Evolutionary conservation across 352 stramenopile species (phyloP).

Genomic region (Vaucheria bursata): DNA sequence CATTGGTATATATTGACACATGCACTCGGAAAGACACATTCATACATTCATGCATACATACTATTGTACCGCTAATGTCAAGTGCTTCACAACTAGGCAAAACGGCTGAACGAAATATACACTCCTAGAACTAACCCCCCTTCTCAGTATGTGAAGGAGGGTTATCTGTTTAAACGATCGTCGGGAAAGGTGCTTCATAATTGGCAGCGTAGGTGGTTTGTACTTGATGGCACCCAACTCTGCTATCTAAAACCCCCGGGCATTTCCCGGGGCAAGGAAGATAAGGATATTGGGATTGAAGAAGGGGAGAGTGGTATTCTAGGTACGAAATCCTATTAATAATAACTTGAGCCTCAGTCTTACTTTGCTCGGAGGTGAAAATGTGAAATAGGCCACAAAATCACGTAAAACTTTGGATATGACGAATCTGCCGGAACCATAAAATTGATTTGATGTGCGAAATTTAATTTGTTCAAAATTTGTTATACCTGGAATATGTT

Average conservation of each 20-base stretch:
- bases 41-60: neutral
- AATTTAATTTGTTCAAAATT: too few relatives aligned
- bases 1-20: neutral
- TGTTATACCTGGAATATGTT: too few relatives aligned
- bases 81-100: conserved; percentile 8
- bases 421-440: too few relatives aligned
- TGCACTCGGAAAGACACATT: neutral
- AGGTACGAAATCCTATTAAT: too few relatives aligned
- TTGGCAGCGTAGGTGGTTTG: conserved; percentile 45
- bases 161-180: conserved; percentile 40
- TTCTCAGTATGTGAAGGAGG: conserved; percentile 29
- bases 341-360: too few relatives aligned
- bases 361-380: too few relatives aligned
- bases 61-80: neutral
- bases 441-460: too few relatives aligned
- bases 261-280: neutral
- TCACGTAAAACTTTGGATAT: too few relatives aligned
- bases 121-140: neutral
- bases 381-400: too few relatives aligned
- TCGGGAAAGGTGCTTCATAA: conserved; percentile 35
- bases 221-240: conserved; percentile 39
- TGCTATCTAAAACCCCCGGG: conserved; percentile 34
- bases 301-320: neutral
- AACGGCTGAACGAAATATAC: conserved; percentile 20
- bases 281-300: neutral